Evolutionary conservation across 139 green algal genomes (phyloP).

Genomic region (Auxenochlorella pyrenoidosa): DNA sequence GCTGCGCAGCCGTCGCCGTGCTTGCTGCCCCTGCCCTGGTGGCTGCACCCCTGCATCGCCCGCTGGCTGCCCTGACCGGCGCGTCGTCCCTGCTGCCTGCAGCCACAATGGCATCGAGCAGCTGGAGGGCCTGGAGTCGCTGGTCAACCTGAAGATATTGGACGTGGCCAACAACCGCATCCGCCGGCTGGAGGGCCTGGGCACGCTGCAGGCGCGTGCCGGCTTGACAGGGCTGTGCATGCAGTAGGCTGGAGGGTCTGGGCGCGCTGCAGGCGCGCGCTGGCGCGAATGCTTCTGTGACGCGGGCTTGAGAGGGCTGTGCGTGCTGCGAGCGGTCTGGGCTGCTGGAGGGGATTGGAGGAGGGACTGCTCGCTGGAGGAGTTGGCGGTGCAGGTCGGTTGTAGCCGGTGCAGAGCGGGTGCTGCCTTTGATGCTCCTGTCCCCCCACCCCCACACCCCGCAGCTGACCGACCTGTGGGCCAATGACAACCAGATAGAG

Average conservation of each 20-base stretch:
- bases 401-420: too few species aligned
- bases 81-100: background rate
- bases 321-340: too few species aligned
- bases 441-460: background rate
- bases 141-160: slow-evolving; percentile 76
- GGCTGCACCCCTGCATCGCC: background rate
- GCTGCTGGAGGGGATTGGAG: too few species aligned
- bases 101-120: slow-evolving; percentile 88
- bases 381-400: too few species aligned
- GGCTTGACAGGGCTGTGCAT: too few species aligned
- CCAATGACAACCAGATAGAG: slow-evolving; percentile 90
- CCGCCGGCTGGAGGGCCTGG: slow-evolving; percentile 44
- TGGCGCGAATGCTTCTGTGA: too few species aligned
- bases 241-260: background rate
- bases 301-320: too few species aligned
- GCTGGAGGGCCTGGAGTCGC: slow-evolving; percentile 70
- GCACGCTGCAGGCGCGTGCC: slow-evolving; percentile 31
- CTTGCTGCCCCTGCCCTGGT: too few species aligned
- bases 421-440: too few species aligned
- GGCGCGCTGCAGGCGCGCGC: too few species aligned
- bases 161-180: slow-evolving; percentile 89
- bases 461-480: slow-evolving; percentile 88
- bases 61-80: background rate
- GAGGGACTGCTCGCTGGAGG: too few species aligned
- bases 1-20: too few species aligned